Base-by-base conservation (phyloP, 1,284 basidiomycete genomes). In the Ceratobasidium sp. region DNA sequence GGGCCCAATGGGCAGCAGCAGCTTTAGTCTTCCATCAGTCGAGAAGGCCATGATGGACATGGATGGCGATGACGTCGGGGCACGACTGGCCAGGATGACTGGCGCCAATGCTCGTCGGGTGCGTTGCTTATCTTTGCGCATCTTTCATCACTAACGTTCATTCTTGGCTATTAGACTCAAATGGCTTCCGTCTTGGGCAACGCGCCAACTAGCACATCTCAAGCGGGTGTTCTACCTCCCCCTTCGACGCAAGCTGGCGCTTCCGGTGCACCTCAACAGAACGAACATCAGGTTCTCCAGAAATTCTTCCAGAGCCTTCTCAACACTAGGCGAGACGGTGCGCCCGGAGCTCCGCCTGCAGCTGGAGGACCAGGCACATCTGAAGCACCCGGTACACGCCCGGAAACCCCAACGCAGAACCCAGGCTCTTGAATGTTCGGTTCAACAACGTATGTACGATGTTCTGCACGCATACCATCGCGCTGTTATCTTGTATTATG, bases 251-350 rank as follows among this genome's bases (percentile, higher is more conserved):
- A 46, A 57, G 7, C 59, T 67, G 38, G 66, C 43, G 32, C 72
- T 72, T n/a, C 57, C 7, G 47, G 57, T 54, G 38, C 23, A 21
- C 44, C 71, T 8, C 69, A 72, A 41, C 74, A 26, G 49, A 59
- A 21, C 54, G 90, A 92, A 75, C 91, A 94, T 78, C 91, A 94
- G 79, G 91, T 94, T 7, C 79, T 95, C 74, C 91, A 93, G 77
- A 91, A 92, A 79, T 95, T 95, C 84, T 95, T 95, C 88, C 88
- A 93, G 82, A 91, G 89, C 74, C 80, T 95, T 77, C 81, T 95
- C 76, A 90, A 55, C 32, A 73, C 50, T 26, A 47, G 72, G 28
- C 61, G 72, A 18, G 61, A 71, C n/a, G 44, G 66, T n/a, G 13
- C 72, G 38, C 18, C 44, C n/a, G n/a, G 41, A 16, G 21, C 52